These are phyloP conservation scores for Acer yangbiense DNA, from an alignment of 345 rosid genomes.

Conservation along the genomic window DNA sequence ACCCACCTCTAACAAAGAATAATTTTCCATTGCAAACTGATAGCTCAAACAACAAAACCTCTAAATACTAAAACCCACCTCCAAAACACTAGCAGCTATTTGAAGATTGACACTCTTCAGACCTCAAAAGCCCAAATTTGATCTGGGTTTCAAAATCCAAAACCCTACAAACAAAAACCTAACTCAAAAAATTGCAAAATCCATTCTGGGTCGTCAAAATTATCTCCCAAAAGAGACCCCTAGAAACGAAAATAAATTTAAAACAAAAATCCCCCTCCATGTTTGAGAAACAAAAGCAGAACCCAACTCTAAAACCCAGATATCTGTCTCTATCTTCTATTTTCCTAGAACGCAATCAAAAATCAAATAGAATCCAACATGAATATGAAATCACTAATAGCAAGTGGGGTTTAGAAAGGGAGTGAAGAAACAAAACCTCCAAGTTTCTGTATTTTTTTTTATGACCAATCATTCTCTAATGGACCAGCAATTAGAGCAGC, in stretches of 20 bases:
- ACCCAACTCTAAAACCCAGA: constrained; percentile 27
- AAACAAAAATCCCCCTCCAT: not conserved
- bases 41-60: not conserved
- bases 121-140: not conserved
- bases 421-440: constrained; percentile 15
- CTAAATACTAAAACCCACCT: not conserved
- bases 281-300: constrained; percentile 20
- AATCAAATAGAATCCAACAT: constrained; percentile 26
- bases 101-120: not conserved
- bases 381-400: not conserved
- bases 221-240: constrained; percentile 14
- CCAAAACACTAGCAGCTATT: not conserved
- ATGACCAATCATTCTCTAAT: constrained; percentile 21
- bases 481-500: constrained; percentile 13
- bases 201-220: constrained; percentile 8
- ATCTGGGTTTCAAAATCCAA: not conserved
- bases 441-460: constrained; percentile 12
- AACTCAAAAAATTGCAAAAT: constrained; percentile 15
- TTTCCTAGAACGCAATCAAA: constrained; percentile 19
- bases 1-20: not conserved
- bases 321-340: constrained; percentile 17
- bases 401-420: constrained; percentile 12
- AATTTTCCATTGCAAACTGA: not conserved
- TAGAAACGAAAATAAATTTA: not conserved
- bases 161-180: not conserved